phyloP scores from a whole-genome alignment of 2,329 filamentous ascomycete genomes.

The Tolypocladium cylindrosporum region DNA sequence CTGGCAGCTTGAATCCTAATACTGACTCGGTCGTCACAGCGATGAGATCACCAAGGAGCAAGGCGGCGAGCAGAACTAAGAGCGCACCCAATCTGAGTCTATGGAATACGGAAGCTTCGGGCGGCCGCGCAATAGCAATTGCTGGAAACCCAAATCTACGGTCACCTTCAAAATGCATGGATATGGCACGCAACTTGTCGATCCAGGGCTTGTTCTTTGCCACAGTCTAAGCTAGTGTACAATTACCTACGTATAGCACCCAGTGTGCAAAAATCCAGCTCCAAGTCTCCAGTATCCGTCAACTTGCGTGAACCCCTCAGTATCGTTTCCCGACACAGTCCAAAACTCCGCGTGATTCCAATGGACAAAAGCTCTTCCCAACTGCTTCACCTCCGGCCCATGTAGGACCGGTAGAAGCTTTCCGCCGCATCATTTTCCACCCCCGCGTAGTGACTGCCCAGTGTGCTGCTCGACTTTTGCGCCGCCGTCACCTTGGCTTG shows the following conservation, averaged over 20 bases:
- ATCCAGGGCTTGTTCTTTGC: conserved; percentile 13
- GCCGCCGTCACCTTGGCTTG: conserved; percentile 75
- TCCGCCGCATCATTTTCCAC: conserved; percentile 66
- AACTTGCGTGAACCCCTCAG: conserved; percentile 5
- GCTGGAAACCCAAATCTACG: not conserved
- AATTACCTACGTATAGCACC: conserved; percentile 20
- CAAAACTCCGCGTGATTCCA: conserved; percentile 3
- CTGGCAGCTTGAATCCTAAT: not conserved
- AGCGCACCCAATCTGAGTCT: not conserved
- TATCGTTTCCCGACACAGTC: conserved; percentile 1
- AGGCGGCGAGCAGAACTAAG: conserved; percentile 56
- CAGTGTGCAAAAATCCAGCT: conserved; percentile 8
- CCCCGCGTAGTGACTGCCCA: conserved; percentile 47
- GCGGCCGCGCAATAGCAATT: not conserved
- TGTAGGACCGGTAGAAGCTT: conserved; percentile 84
- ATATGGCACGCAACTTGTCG: conserved; percentile 6
- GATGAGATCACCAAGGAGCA: conserved; percentile 67
- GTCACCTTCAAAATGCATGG: not conserved
- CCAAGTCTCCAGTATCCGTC: conserved; percentile 3
- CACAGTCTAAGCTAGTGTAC: conserved; percentile 27
- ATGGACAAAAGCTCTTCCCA: not conserved
- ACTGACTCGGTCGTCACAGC: conserved; percentile 31
- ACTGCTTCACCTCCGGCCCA: conserved; percentile 53
- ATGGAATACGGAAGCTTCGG: not conserved
- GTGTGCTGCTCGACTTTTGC: conserved; percentile 64